Percentiles rank a stretch among this genome's conserved stretches.
Evolutionary conservation across 768 basidiomycete species (phyloP).

Genomic region (Kwoniella botswanensis): DNA sequence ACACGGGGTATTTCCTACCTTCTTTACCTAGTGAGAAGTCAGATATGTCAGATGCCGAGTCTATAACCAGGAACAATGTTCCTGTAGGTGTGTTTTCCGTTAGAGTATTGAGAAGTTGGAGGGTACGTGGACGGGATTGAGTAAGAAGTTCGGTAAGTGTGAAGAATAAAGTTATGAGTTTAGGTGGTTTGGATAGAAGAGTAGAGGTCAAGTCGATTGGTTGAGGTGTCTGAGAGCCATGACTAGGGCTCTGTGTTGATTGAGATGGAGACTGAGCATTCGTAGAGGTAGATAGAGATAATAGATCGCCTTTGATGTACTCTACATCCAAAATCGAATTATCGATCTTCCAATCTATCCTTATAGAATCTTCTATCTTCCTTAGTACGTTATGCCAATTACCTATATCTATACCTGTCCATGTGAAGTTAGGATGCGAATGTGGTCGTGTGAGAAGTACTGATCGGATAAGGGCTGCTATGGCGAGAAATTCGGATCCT

Average conservation of each 20-base stretch:
- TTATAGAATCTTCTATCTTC: slow-evolving; percentile 21
- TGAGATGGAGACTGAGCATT: background rate
- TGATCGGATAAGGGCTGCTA: slow-evolving; percentile 34
- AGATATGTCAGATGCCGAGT: slow-evolving; percentile 50
- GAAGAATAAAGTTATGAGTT: slow-evolving; percentile 55
- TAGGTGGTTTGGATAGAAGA: slow-evolving; percentile 22
- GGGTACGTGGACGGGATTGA: slow-evolving; percentile 50
- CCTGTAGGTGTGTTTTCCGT: slow-evolving; percentile 36
- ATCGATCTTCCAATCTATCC: slow-evolving; percentile 23
- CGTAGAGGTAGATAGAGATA: slow-evolving; percentile 7
- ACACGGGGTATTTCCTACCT: slow-evolving; percentile 52
- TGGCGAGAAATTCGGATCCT: slow-evolving; percentile 52
- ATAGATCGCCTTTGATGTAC: slow-evolving; percentile 31
- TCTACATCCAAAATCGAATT: slow-evolving; percentile 2
- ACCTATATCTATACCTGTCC: slow-evolving; percentile 54
- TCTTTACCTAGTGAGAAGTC: slow-evolving; percentile 42
- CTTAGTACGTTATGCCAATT: slow-evolving; percentile 38
- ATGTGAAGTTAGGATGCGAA: slow-evolving; percentile 16
- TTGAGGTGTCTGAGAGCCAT: too few relatives aligned
- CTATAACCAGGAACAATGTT: slow-evolving; percentile 48
- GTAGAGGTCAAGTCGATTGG: slow-evolving; percentile 11
- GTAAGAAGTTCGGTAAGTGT: slow-evolving; percentile 55
- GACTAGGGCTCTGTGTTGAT: background rate
- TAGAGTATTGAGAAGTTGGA: slow-evolving; percentile 37
- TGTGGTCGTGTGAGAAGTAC: slow-evolving; percentile 13